phyloP scores from a whole-genome alignment of 768 basidiomycete species.

The Serendipita indica region DNA sequence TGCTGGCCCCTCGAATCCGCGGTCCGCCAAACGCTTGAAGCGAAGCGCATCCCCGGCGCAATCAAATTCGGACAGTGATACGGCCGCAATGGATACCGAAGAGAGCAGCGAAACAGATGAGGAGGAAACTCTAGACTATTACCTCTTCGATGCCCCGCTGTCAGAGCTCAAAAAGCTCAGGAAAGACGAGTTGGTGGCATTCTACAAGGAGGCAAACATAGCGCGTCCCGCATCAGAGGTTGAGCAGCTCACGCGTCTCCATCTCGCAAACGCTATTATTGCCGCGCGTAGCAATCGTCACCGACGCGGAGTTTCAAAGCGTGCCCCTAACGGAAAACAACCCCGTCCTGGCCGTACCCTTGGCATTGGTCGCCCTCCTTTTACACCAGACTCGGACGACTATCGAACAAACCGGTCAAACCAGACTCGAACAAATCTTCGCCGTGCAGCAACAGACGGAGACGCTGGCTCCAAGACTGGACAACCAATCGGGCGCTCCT shows the following conservation, averaged over 20 bases:
- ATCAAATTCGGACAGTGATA: neutral
- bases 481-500: neutral
- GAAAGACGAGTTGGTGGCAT: neutral
- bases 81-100: neutral
- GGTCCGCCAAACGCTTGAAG: neutral
- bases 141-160: neutral
- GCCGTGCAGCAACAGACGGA: neutral
- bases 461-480: neutral
- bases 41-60: neutral
- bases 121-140: neutral
- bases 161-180: neutral
- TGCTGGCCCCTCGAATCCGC: neutral
- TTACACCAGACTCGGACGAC: neutral
- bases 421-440: neutral
- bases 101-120: neutral
- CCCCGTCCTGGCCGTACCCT: neutral
- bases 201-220: slow-evolving; percentile 1
- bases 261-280: neutral
- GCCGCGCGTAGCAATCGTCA: neutral
- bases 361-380: neutral
- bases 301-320: neutral
- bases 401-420: neutral
- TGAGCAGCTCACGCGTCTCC: neutral
- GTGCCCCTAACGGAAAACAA: neutral
- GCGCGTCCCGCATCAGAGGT: neutral